Percentiles rank a stretch among this genome's conserved stretches.
phyloP scores from a whole-genome alignment of 768 basidiomycete genomes.

The Tulasnella sp. region DNA sequence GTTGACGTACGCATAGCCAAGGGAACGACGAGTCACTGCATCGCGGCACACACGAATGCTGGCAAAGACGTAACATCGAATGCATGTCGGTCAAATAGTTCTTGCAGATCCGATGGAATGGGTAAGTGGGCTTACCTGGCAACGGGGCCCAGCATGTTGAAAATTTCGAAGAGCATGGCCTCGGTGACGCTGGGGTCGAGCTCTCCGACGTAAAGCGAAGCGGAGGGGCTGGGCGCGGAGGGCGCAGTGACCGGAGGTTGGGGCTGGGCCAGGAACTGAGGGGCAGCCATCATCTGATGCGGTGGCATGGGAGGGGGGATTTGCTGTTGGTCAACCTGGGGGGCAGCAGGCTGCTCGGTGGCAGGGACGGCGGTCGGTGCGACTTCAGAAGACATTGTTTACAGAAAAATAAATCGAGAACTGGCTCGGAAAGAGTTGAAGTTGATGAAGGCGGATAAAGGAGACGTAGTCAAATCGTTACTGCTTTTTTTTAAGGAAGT shows the following conservation, averaged over 20 bases:
- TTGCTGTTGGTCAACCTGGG: conserved; percentile 39
- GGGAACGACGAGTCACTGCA: conserved; percentile 98
- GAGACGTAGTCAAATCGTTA: conserved; percentile 70
- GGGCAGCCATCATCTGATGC: conserved; percentile 55
- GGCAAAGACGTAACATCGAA: conserved; percentile 28
- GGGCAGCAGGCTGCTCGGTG: conserved; percentile 43
- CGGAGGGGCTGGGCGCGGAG: conserved; percentile 60
- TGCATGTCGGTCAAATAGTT: conserved; percentile 16
- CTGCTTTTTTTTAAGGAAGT: conserved; percentile 73
- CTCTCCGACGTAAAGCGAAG: conserved; percentile 98
- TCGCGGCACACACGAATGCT: conserved; percentile 99
- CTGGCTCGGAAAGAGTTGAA: conserved; percentile 29
- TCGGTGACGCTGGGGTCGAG: conserved; percentile 97
- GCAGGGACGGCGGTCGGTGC: conserved; percentile 54
- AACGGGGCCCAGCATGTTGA: conserved; percentile 99
- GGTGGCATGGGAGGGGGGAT: conserved; percentile 22
- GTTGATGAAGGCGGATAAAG: conserved; percentile 43
- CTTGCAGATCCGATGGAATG: not conserved
- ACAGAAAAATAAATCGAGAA: conserved; percentile 23
- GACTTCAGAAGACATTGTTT: conserved; percentile 48
- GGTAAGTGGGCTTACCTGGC: conserved; percentile 67
- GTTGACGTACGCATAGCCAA: conserved; percentile 99
- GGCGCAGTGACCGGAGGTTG: conserved; percentile 55
- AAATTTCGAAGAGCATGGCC: conserved; percentile 99
- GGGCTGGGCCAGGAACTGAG: conserved; percentile 59